Evolutionary conservation across 495 filamentous ascomycete genomes (phyloP), one percentile per base, ranked within the genome.

Genomic region (Penicillium flavigenum): DNA sequence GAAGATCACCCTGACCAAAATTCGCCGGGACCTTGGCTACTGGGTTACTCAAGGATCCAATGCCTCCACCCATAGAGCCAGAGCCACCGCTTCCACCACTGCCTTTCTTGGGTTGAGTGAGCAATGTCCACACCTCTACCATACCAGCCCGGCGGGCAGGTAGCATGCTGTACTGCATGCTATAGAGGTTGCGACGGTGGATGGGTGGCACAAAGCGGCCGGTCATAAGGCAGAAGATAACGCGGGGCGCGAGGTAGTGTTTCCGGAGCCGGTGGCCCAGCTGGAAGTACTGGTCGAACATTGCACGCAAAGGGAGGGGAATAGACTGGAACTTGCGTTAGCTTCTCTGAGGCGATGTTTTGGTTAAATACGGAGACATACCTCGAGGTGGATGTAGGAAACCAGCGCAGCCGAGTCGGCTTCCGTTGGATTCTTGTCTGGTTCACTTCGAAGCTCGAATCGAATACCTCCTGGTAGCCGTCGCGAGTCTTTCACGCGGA

Each of bases 261-360:
- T 95, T 95, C 54, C 90, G 88, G 20, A 99, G 88, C 32, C 94
- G 88, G 56, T 90, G 84, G 47, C 89, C 91, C 52, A 98, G 88
- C 66, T 97, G 91, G 73, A 95, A 96, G 75, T 99, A 98, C 64
- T 96, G 92, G 60, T 94, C 84, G 71, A 98, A 97, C 88, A 96
- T 97, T 27, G 88, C 87, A 32, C 84, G 83, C 56, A 97, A 86
- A n/a, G 89, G 83, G 4, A 99, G 84, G 2, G 94, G 94, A 20
- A 96, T 88, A 5, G 92, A 90, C 88, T 96, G 58, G 4, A 48
- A 58, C 9, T 19, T 27, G 19, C 26, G 63, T 61, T 39, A 62
- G 54, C 14, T 31, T 22, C 36, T 34, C 63, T 51, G 34, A 54
- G 34, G 1, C 36, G 31, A 50, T 10, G 51, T 5, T 61, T 17